Base-by-base conservation (phyloP, 768 basidiomycete genomes). In the Leccinum olivaceopallidum region DNA sequence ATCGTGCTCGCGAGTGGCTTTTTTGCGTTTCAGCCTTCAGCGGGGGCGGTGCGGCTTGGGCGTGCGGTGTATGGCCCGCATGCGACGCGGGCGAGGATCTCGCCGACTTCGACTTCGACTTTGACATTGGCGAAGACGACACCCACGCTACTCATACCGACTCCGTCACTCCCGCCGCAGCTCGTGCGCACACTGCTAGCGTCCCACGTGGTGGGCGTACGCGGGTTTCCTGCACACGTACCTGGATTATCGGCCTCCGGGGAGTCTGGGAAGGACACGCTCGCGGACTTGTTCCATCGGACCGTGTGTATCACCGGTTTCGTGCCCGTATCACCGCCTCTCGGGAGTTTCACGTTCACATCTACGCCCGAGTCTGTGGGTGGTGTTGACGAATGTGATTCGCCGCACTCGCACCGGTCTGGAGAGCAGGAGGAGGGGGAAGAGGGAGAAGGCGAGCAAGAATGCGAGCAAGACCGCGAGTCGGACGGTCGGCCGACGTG, bases 261-360 rank as follows among this genome's bases (percentile, higher is more conserved):
- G 3, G 56, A 60, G 6, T 73, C 70, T 60, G 67, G 67, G 13
- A 65, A 61, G n/a, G 67, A 76, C 8, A 65, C 69, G 7, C 68
- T 75, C 30, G 75, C 74, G 16, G 71, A 77, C 18, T 64, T 75
- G 8, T 80, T 83, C 55, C 72, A 77, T 54, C 77, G 74, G 51
- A 75, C 84, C 52, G 63, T 81, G 3, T 80, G 80, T 26, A 70
- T 75, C 49, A 78, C 77, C 3, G 83, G 83, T 14, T 81, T 82
- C 54, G 73, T 74, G 16, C 69, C 78, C 4, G 57, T 71, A 53
- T 60, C 67, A 7, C 61, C 60, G 0, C 68, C 70, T 18, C 57
- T 72, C 7, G 32, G 34, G 5, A 34, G 6, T 39, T 14, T 44
- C 7, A 18, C 37, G 2, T 32, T 51, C 5, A n/a, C 24, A 5